A percentile compares a stretch with the other conserved stretches of the same genome.
These are phyloP conservation scores for Rosa persica DNA, from an alignment of 306 rosid species.

Conservation along the genomic window DNA sequence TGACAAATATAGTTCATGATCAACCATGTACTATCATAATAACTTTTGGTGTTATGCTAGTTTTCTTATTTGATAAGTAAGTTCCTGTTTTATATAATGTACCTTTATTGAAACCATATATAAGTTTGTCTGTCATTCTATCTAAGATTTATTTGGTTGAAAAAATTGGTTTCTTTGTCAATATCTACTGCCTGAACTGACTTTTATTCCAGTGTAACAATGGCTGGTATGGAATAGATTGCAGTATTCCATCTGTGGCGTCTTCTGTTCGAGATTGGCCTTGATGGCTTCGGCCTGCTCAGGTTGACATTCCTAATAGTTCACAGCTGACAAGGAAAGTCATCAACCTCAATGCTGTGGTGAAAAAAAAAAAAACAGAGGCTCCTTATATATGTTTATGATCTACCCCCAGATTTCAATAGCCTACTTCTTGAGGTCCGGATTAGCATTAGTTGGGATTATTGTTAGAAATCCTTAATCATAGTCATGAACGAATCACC, in stretches of 20 bases:
- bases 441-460: conserved; percentile 28
- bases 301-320: conserved; percentile 54
- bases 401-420: conserved; percentile 84
- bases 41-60: neutral
- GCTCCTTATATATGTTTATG: conserved; percentile 88
- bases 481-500: no score
- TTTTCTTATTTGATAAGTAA: neutral
- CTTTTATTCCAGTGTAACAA: conserved; percentile 65
- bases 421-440: conserved; percentile 87
- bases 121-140: neutral
- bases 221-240: conserved; percentile 97
- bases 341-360: conserved; percentile 52
- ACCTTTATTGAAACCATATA: neutral
- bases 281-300: conserved; percentile 87
- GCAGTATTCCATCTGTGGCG: conserved; percentile 77
- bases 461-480: no score
- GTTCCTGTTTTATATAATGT: no score
- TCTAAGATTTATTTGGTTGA: neutral
- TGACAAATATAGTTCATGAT: neutral
- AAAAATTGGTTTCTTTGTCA: neutral
- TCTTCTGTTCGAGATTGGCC: conserved; percentile 87
- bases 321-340: conserved; percentile 36
- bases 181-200: conserved; percentile 31
- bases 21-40: neutral
- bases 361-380: conserved; percentile 81